These are phyloP conservation scores for Dendrocalamus sinicus DNA, from an alignment of 176 grass and related monocot species.

Conservation along the genomic window DNA sequence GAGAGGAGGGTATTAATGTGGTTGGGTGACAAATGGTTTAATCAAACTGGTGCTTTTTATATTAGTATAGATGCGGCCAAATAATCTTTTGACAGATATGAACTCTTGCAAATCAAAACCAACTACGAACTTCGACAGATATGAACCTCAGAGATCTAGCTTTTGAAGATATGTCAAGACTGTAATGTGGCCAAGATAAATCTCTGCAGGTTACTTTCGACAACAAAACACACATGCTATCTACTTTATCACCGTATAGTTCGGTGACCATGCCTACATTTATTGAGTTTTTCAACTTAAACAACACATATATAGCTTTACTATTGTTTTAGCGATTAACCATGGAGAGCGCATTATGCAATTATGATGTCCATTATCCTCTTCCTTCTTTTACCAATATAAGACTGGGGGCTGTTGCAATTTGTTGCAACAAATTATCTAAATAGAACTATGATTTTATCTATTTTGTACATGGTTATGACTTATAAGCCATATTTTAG, in stretches of 20 bases:
- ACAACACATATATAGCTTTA: neutral
- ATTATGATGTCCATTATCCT: conserved; percentile 13
- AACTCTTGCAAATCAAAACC: conserved; percentile 28
- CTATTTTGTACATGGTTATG: neutral
- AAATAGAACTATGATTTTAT: neutral
- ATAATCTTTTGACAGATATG: conserved; percentile 23
- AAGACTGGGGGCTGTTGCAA: neutral
- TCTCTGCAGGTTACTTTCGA: neutral
- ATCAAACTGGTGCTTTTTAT: too few species aligned
- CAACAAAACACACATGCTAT: conserved; percentile 9
- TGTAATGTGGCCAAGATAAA: conserved; percentile 14
- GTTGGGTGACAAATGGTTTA: too few species aligned
- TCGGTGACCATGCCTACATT: conserved; percentile 9
- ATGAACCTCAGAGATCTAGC: conserved; percentile 11
- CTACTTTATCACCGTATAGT: neutral
- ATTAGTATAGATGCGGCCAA: neutral
- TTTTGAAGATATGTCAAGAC: conserved; percentile 18
- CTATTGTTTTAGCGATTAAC: neutral
- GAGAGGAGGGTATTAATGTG: too few species aligned
- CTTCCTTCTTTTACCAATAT: neutral
- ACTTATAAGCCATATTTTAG: neutral
- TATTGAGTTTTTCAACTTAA: conserved; percentile 1
- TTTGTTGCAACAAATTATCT: neutral
- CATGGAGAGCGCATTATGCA: neutral
- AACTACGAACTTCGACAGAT: conserved; percentile 12